Conservation (phyloP, 768 basidiomycete species). For the Boletus tomentosulus region DNA sequence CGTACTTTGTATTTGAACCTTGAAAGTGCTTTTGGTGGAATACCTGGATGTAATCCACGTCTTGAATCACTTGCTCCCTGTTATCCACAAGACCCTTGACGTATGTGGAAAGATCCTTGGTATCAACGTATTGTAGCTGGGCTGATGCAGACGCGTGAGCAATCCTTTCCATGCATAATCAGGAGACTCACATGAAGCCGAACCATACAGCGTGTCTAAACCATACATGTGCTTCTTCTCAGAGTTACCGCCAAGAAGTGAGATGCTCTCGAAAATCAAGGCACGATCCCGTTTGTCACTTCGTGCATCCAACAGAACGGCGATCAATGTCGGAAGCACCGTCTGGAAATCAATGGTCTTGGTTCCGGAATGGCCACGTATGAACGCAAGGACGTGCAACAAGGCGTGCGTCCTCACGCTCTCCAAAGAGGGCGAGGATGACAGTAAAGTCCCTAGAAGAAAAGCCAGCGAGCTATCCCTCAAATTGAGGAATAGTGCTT, state of each 20-base stretch:
- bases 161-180: neutral
- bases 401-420: slow-evolving; percentile 54
- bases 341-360: slow-evolving; percentile 75
- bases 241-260: slow-evolving; percentile 38
- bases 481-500: slow-evolving; percentile 61
- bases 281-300: slow-evolving; percentile 28
- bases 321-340: slow-evolving; percentile 64
- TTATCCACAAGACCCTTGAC: slow-evolving; percentile 46
- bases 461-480: slow-evolving; percentile 73
- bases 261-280: slow-evolving; percentile 52
- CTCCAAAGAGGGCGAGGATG: slow-evolving; percentile 24
- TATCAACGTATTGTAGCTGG: slow-evolving; percentile 64
- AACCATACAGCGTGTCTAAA: slow-evolving; percentile 70
- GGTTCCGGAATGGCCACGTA: slow-evolving; percentile 63
- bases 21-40: slow-evolving; percentile 59
- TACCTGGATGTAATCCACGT: slow-evolving; percentile 50
- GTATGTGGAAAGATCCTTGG: slow-evolving; percentile 59
- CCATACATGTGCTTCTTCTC: slow-evolving; percentile 57
- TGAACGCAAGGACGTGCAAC: slow-evolving; percentile 72
- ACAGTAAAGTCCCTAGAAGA: slow-evolving; percentile 69
- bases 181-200: slow-evolving; percentile 45
- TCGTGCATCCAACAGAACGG: slow-evolving; percentile 41
- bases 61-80: slow-evolving; percentile 55
- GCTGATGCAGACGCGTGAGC: slow-evolving; percentile 30
- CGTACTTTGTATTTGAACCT: slow-evolving; percentile 45